Conservation (phyloP, 495 filamentous ascomycete species). For the Podospora bellae-mahoneyi region DNA sequence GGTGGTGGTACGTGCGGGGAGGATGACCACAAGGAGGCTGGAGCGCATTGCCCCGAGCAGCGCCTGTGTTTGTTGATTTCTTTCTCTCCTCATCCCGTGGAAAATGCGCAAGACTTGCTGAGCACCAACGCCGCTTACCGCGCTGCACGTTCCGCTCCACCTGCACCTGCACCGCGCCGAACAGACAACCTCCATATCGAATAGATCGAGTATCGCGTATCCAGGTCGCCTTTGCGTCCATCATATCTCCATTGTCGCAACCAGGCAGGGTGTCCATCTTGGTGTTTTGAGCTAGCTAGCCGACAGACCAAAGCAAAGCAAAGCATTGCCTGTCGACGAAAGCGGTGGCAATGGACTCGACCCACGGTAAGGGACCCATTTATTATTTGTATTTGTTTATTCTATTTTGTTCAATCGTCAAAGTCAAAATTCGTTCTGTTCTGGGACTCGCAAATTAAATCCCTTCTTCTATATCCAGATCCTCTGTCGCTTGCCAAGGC, state of each 20-base stretch:
- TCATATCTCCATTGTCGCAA: slow-evolving; percentile 21
- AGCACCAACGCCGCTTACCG: slow-evolving; percentile 21
- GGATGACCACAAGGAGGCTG: slow-evolving; percentile 22
- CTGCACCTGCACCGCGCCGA: slow-evolving; percentile 17
- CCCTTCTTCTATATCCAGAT: slow-evolving; percentile 27
- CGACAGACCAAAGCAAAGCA: slow-evolving; percentile 4
- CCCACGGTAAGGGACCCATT: slow-evolving; percentile 32
- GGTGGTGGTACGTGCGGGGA: slow-evolving; percentile 26
- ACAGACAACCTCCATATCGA: not conserved
- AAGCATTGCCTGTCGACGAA: slow-evolving; percentile 16
- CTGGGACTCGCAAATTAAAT: slow-evolving; percentile 1
- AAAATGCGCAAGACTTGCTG: slow-evolving; percentile 26
- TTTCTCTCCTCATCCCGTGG: slow-evolving; percentile 24
- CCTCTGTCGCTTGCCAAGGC: slow-evolving; percentile 37
- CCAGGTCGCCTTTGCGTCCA: not conserved
- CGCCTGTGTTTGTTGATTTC: slow-evolving; percentile 38
- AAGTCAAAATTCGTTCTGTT: not conserved
- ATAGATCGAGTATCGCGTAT: slow-evolving; percentile 13
- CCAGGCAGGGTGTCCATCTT: slow-evolving; percentile 7
- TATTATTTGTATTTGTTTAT: not conserved
- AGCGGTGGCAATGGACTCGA: slow-evolving; percentile 33
- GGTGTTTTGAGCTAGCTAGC: slow-evolving; percentile 23
- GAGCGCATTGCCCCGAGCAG: slow-evolving; percentile 36
- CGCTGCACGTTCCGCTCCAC: slow-evolving; percentile 15
- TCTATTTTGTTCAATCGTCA: not conserved